Percentiles rank a stretch among this genome's conserved stretches.
phyloP scores from a whole-genome alignment of 2,329 filamentous ascomycete species.

The Malbranchea cinnamomea region DNA sequence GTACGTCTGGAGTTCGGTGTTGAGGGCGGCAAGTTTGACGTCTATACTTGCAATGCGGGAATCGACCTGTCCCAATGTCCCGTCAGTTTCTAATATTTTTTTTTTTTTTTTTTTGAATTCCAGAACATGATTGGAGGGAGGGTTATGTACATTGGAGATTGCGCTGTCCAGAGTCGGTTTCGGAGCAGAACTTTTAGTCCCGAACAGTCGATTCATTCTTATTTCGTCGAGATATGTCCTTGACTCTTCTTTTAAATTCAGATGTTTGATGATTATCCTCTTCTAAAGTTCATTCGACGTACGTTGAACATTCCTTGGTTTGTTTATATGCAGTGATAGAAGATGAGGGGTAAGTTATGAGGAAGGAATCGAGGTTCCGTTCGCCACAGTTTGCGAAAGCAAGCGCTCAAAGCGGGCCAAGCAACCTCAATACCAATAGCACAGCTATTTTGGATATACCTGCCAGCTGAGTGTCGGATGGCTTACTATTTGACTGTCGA shows the following conservation, averaged over 20 bases:
- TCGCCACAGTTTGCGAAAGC: too few species aligned
- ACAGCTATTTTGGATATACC: too few species aligned
- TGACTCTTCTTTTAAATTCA: slow-evolving; percentile 21
- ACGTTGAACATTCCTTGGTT: too few species aligned
- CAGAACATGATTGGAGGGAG: slow-evolving; percentile 4
- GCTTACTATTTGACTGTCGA: too few species aligned
- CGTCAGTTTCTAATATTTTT: not conserved
- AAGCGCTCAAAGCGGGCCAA: too few species aligned
- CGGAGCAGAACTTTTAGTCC: slow-evolving; percentile 68
- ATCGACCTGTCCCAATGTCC: slow-evolving; percentile 65
- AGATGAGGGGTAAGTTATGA: too few species aligned
- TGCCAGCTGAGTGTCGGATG: too few species aligned
- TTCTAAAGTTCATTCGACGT: too few species aligned
- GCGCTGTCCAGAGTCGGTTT: slow-evolving; percentile 79
- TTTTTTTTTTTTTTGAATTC: not conserved
- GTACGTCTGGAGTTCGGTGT: slow-evolving; percentile 77
- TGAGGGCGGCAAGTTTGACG: slow-evolving; percentile 84
- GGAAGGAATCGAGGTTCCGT: too few species aligned
- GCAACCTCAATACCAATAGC: too few species aligned
- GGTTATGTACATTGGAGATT: slow-evolving; percentile 54
- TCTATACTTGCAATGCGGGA: slow-evolving; percentile 72
- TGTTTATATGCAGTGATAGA: too few species aligned
- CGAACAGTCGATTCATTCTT: slow-evolving; percentile 99
- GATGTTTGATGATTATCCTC: not conserved
- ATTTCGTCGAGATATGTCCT: too few species aligned